Percentiles rank a stretch among this genome's conserved stretches.
Conservation (phyloP, 768 basidiomycete genomes). For the Lactifluus pinguis region DNA sequence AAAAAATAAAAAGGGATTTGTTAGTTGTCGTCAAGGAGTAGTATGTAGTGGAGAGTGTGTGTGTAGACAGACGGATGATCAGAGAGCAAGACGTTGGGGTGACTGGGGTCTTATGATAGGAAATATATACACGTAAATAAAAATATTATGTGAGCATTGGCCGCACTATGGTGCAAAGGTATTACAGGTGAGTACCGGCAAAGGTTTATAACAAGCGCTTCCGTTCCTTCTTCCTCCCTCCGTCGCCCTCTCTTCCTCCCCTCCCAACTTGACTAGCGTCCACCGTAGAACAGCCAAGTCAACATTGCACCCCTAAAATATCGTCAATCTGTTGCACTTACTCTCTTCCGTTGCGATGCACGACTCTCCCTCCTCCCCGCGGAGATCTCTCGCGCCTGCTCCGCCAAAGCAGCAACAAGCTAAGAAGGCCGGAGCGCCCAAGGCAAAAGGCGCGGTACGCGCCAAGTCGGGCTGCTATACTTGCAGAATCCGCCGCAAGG, state of each 20-base stretch:
- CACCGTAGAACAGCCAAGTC: constrained; percentile 8
- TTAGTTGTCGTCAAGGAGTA: neutral
- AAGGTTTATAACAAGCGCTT: constrained; percentile 19
- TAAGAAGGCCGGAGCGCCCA: constrained; percentile 47
- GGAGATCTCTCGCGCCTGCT: constrained; percentile 25
- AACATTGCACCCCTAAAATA: constrained; percentile 7
- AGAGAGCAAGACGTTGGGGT: neutral
- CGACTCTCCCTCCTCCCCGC: constrained; percentile 28
- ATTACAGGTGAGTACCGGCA: constrained; percentile 7
- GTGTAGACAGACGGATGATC: neutral
- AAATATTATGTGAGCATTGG: constrained; percentile 15
- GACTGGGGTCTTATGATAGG: neutral
- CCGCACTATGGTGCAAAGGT: constrained; percentile 18
- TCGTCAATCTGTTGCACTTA: constrained; percentile 20
- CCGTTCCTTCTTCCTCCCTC: constrained; percentile 18
- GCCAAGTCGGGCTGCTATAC: constrained; percentile 88
- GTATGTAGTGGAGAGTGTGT: neutral
- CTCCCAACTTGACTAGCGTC: constrained; percentile 13
- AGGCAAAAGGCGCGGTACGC: constrained; percentile 72
- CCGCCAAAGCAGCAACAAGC: constrained; percentile 29
- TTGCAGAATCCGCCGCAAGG: constrained; percentile 81
- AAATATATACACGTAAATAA: constrained; percentile 5
- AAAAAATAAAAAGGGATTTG: neutral
- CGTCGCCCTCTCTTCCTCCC: constrained; percentile 20
- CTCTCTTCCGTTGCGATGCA: constrained; percentile 23